A percentile compares a stretch with the other conserved stretches of the same genome.
phyloP scores from a whole-genome alignment of 495 filamentous ascomycete genomes.

The Daldinia childiae region DNA sequence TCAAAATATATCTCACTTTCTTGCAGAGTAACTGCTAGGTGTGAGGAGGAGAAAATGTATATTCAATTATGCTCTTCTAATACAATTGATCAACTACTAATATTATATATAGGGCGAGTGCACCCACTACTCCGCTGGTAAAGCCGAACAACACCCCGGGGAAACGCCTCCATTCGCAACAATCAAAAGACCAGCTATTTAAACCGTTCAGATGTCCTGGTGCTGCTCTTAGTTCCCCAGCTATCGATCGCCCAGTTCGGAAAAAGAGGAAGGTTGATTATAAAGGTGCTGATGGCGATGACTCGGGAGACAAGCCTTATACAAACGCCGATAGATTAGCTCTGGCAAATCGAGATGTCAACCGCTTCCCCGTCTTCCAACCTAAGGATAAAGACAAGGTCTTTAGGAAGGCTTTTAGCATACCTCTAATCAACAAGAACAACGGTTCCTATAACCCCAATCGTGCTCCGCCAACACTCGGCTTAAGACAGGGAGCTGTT shows the following conservation, averaged over 20 bases:
- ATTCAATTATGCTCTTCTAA: background rate
- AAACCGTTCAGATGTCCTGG: slow-evolving; percentile 96
- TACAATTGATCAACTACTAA: slow-evolving; percentile 9
- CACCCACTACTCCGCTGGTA: slow-evolving; percentile 34
- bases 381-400: slow-evolving; percentile 84
- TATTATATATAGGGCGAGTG: slow-evolving; percentile 30
- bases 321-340: slow-evolving; percentile 89
- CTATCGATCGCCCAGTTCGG: slow-evolving; percentile 82
- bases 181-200: slow-evolving; percentile 72
- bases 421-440: slow-evolving; percentile 87
- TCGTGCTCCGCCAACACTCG: slow-evolving; percentile 84
- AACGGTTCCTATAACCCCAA: slow-evolving; percentile 74
- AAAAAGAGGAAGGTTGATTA: slow-evolving; percentile 94
- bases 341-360: slow-evolving; percentile 86
- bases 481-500: slow-evolving; percentile 80
- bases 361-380: slow-evolving; percentile 89
- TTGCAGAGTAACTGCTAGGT: background rate
- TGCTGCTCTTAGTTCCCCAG: slow-evolving; percentile 72
- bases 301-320: slow-evolving; percentile 80
- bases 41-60: slow-evolving; percentile 30
- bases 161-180: slow-evolving; percentile 53
- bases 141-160: slow-evolving; percentile 43
- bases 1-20: background rate
- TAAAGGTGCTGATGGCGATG: slow-evolving; percentile 77
- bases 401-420: slow-evolving; percentile 83